Base-by-base conservation (phyloP, 768 basidiomycete species). In the Polyporus arcularius region DNA sequence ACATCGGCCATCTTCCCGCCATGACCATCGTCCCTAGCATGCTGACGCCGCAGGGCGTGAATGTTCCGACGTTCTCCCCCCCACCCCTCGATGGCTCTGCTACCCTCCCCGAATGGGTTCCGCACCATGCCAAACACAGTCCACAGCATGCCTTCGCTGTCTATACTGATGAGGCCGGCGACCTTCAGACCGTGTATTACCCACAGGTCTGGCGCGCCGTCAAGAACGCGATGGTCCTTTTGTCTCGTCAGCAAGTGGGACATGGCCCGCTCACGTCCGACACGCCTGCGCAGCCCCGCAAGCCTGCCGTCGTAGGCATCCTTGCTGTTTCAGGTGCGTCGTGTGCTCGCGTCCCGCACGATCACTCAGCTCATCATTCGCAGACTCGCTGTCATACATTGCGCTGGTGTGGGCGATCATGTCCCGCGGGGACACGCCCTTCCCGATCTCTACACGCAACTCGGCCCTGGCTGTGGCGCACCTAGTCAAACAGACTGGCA, bases 371-470 rank as follows among this genome's bases (percentile, higher is more conserved):
- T 15, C 18, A 6, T 16, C 21, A 8, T 8, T 3, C 8, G 7
- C 49, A 62, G 77, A 78, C 42, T 43, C 52, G 9, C 49, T 65
- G n/a, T 39, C 58, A 3, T 67, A 64, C 58, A n/a, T 41, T 5
- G 52, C 62, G 7, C 10, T 46, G 11, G 28, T 64, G 15, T 66
- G 15, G 52, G 65, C 11, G 60, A 62, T 74, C 53, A 61, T 67
- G 4, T 73, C 59, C 52, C 57, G 53, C 4, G 58, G 65, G 5
- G 65, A 61, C 9, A 62, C 65, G 58, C 64, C 70, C 0, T 78
- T 79, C 63, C 75, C 76, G 3, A 68, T 77, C 46, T 74, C 75
- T 5, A 63, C 67, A 3, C 67, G 74, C 4, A 76, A 76, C 62
- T 75, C 78, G 11, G 68, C 66, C 38, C 63, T 61, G 16, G 77